Conservation (phyloP, 768 basidiomycete genomes). For the Lentinula aciculospora region DNA sequence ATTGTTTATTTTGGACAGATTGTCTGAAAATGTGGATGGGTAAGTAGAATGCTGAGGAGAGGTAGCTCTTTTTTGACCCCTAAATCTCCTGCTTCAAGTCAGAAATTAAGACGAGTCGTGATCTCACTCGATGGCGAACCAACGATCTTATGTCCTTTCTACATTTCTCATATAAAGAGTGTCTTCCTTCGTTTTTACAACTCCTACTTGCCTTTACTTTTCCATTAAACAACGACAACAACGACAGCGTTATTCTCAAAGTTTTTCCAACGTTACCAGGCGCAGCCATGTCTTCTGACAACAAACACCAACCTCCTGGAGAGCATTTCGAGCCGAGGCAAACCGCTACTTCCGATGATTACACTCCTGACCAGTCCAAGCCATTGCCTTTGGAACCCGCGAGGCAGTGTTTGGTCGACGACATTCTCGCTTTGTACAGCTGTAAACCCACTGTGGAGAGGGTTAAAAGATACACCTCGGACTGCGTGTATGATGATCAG, state of each 20-base stretch:
- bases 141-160: neutral
- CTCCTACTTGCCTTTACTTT: neutral
- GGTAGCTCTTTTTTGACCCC: too few relatives aligned
- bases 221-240: neutral
- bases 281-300: constrained; percentile 4
- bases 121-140: neutral
- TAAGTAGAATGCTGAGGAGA: too few relatives aligned
- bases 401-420: constrained; percentile 31
- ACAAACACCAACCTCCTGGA: constrained; percentile 19
- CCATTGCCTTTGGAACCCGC: constrained; percentile 29
- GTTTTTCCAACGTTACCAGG: neutral
- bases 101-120: neutral
- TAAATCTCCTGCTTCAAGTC: neutral
- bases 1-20: too few relatives aligned
- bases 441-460: constrained; percentile 31
- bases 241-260: neutral
- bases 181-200: neutral
- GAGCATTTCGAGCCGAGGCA: constrained; percentile 33
- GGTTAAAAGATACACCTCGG: constrained; percentile 28
- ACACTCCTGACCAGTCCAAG: constrained; percentile 27
- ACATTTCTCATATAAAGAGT: neutral
- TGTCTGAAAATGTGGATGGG: too few relatives aligned
- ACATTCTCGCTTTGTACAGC: constrained; percentile 33
- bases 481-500: constrained; percentile 24
- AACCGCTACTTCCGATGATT: constrained; percentile 23